Percentiles rank a stretch among this genome's conserved stretches.
phyloP scores from a whole-genome alignment of 2,329 filamentous ascomycete genomes.

The Venturia pyrina region DNA sequence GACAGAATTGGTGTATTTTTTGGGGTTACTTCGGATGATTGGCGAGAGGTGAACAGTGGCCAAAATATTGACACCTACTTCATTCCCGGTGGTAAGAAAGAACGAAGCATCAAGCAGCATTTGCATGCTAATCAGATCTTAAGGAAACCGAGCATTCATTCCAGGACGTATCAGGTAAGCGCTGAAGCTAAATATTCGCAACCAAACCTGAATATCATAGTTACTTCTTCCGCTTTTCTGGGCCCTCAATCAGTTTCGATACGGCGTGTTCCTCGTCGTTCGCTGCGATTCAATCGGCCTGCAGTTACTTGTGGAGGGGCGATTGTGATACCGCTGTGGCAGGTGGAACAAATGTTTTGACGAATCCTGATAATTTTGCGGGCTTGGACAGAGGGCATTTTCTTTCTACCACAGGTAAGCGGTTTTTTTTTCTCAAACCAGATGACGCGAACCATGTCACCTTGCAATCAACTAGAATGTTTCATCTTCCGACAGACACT shows the following conservation, averaged over 20 bases:
- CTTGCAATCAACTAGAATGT: no score
- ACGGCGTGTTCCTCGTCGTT: slow-evolving; percentile 32
- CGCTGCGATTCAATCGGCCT: slow-evolving; percentile 8
- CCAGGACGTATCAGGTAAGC: slow-evolving; percentile 35
- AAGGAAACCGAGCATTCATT: slow-evolving; percentile 39
- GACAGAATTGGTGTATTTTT: slow-evolving; percentile 25
- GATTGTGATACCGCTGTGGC: slow-evolving; percentile 20
- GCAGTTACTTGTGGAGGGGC: slow-evolving; percentile 11
- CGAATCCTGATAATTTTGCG: slow-evolving; percentile 13
- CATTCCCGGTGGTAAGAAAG: slow-evolving; percentile 34
- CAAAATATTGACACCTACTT: slow-evolving; percentile 42
- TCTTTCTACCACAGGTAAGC: slow-evolving; percentile 18
- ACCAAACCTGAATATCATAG: slow-evolving; percentile 14
- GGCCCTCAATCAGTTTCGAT: slow-evolving; percentile 32
- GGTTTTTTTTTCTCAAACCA: background rate
- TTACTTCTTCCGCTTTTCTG: slow-evolving; percentile 33
- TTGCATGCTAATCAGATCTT: background rate
- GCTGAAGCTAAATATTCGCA: background rate
- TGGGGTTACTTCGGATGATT: slow-evolving; percentile 26
- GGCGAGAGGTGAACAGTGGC: slow-evolving; percentile 17
- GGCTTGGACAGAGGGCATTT: slow-evolving; percentile 20
- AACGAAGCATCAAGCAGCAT: background rate
- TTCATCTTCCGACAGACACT: background rate
- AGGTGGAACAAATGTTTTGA: slow-evolving; percentile 21
- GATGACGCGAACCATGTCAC: no score